These are phyloP conservation scores for Passalora sequoiae DNA, from an alignment of 2,329 filamentous ascomycete genomes.

Conservation along the genomic window DNA sequence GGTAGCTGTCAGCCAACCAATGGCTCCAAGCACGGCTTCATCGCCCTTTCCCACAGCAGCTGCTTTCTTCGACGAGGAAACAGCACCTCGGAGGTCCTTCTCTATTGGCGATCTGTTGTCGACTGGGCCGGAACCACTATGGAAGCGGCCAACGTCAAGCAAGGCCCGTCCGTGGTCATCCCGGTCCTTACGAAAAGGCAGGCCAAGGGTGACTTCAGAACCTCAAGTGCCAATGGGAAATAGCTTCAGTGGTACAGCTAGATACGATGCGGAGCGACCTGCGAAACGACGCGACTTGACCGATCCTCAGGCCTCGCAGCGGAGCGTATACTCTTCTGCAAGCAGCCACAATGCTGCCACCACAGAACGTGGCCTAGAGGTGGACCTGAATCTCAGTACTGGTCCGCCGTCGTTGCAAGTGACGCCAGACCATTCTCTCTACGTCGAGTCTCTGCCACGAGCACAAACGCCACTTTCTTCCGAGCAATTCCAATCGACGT, in stretches of 20 bases:
- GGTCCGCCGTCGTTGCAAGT: slow-evolving; percentile 18
- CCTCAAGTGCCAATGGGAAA: slow-evolving; percentile 37
- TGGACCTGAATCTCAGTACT: slow-evolving; percentile 21
- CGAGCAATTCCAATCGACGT: slow-evolving; percentile 9
- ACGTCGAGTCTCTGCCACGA: slow-evolving; percentile 11
- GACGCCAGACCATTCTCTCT: slow-evolving; percentile 12
- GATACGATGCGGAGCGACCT: slow-evolving; percentile 33
- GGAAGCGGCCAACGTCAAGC: slow-evolving; percentile 36
- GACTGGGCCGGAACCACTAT: slow-evolving; percentile 33
- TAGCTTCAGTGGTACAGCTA: slow-evolving; percentile 33
- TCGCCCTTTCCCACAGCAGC: slow-evolving; percentile 24
- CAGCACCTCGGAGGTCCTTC: slow-evolving; percentile 45
- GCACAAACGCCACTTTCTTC: slow-evolving; percentile 9
- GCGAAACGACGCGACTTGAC: slow-evolving; percentile 37
- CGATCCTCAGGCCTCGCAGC: slow-evolving; percentile 20
- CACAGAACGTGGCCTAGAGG: slow-evolving; percentile 17
- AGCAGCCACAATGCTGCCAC: slow-evolving; percentile 14
- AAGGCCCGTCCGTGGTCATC: slow-evolving; percentile 31
- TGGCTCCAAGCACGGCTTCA: slow-evolving; percentile 23
- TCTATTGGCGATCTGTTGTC: slow-evolving; percentile 45
- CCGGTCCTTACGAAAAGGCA: slow-evolving; percentile 27
- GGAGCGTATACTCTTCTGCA: slow-evolving; percentile 27
- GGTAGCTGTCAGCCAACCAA: slow-evolving; percentile 5
- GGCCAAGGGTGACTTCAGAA: slow-evolving; percentile 27
- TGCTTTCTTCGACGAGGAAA: slow-evolving; percentile 24